Percentiles rank a stretch among this genome's conserved stretches.
phyloP scores from a whole-genome alignment of 768 basidiomycete species.

The Antrodiella citrinella region DNA sequence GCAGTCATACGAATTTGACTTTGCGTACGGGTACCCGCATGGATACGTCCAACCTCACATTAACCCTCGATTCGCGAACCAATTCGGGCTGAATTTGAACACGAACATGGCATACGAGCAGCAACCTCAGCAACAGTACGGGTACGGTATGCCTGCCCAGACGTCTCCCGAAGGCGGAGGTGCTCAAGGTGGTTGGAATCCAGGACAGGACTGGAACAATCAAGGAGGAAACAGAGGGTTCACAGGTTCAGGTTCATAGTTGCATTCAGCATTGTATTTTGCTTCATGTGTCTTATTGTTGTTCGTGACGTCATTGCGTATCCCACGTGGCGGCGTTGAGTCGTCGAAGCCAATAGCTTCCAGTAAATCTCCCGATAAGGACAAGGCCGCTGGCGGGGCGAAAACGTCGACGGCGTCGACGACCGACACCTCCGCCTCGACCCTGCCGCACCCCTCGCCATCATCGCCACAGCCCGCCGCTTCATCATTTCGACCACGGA shows the following conservation, averaged over 20 bases:
- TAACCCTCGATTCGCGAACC: constrained; percentile 70
- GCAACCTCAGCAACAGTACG: constrained; percentile 10
- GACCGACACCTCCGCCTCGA: neutral
- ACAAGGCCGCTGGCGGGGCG: neutral
- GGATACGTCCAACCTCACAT: constrained; percentile 70
- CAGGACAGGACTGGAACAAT: too few species aligned
- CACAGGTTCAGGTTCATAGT: neutral
- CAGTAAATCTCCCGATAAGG: neutral
- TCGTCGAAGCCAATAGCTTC: neutral
- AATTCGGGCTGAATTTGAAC: constrained; percentile 43
- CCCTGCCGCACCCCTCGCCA: neutral
- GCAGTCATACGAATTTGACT: constrained; percentile 12
- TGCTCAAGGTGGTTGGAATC: too few species aligned
- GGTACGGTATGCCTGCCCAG: constrained; percentile 9
- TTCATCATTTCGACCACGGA: neutral
- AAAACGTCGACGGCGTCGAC: neutral
- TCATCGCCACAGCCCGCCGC: neutral
- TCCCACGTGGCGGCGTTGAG: neutral
- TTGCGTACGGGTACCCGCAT: constrained; percentile 14
- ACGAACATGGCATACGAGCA: constrained; percentile 17
- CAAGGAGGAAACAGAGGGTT: neutral
- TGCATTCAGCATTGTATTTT: neutral
- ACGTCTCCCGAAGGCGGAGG: too few species aligned
- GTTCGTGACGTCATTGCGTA: too few species aligned
- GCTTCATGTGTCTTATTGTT: too few species aligned